Evolutionary conservation across 1,139 yeast species (phyloP), one percentile per base, ranked within the genome.

Genomic region (Geotrichum histeridarum): DNA sequence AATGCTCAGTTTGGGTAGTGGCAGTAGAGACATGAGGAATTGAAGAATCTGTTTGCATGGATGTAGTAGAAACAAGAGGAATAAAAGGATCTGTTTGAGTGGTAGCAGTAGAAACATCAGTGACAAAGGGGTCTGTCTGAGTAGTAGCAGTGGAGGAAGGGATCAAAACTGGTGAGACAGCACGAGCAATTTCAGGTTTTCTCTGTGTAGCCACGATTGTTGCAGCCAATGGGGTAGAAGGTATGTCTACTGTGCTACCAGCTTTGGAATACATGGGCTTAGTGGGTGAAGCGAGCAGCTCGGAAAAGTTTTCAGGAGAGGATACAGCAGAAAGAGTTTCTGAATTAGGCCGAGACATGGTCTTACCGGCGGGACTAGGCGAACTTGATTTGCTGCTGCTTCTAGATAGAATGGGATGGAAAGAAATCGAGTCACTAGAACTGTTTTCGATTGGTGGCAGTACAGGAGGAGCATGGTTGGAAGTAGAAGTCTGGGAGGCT

Each of bases 341-440:
- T 8, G 54, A 51, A 31, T 51, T 51, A 2, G 54, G 54, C 14
- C 54, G 42, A 2, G 54, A 51, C 50, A 51, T 51, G 47, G 50
- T 51, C n/a, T 45, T 45, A n/a, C 38, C 32, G 12, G 54, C 50
- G 12, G 54, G 47, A 37, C 54, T 46, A 2, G 54, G 54, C n/a
- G 50, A 36, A 36, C 54, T 51, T 2, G 50, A 38, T 31, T 51
- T 51, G 30, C 54, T 51, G 17, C 50, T 51, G 42, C 50, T 51
- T 18, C 54, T 37, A 5, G 45, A 39, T 22, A 22, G 27, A 22
- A 22, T 22, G 11, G 14, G 12, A 9, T n/a, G 15, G 18, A n/a
- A 15, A 15, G 17, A 9, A 15, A 18, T 12, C 17, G 22, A 9
- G 18, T 14, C 11, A 38, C 42, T 11, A 12, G 42, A 9, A 38